Percentiles rank a stretch among this genome's conserved stretches.
These are phyloP conservation scores for Fusarium chuoi DNA, from an alignment of 2,329 filamentous ascomycete species.

Conservation along the genomic window DNA sequence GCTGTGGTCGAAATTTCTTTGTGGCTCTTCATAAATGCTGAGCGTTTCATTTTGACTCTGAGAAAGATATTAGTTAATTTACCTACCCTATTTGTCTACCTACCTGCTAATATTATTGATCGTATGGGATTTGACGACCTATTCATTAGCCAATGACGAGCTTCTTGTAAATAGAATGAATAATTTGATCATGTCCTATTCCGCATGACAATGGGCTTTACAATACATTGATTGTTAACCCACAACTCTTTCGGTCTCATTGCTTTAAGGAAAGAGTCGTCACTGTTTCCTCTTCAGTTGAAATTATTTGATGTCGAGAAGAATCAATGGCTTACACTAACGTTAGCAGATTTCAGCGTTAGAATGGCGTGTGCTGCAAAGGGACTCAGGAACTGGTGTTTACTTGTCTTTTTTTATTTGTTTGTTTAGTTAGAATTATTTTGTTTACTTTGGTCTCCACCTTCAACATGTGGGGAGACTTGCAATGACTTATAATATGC, in stretches of 20 bases:
- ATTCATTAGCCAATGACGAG: not conserved
- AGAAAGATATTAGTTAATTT: not conserved
- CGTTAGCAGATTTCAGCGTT: not conserved
- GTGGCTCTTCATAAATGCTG: not conserved
- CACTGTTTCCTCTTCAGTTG: not conserved
- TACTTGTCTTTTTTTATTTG: slow-evolving; percentile 14
- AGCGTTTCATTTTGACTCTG: not conserved
- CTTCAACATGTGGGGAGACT: slow-evolving; percentile 4
- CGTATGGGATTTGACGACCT: not conserved
- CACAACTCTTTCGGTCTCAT: not conserved
- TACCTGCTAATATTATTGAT: not conserved
- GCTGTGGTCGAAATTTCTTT: not conserved
- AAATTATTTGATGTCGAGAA: slow-evolving; percentile 19
- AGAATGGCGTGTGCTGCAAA: not conserved
- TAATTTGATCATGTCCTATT: not conserved
- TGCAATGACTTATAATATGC: not conserved
- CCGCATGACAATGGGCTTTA: not conserved
- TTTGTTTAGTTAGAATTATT: not conserved
- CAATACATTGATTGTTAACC: not conserved
- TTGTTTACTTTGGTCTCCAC: slow-evolving; percentile 23
- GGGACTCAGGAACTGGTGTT: not conserved
- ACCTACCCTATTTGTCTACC: not conserved
- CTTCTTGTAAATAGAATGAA: not conserved
- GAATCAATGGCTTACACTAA: not conserved
- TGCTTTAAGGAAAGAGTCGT: not conserved